Base-by-base conservation (phyloP, 1,284 basidiomycete genomes). In the Irpex rosettiformis region DNA sequence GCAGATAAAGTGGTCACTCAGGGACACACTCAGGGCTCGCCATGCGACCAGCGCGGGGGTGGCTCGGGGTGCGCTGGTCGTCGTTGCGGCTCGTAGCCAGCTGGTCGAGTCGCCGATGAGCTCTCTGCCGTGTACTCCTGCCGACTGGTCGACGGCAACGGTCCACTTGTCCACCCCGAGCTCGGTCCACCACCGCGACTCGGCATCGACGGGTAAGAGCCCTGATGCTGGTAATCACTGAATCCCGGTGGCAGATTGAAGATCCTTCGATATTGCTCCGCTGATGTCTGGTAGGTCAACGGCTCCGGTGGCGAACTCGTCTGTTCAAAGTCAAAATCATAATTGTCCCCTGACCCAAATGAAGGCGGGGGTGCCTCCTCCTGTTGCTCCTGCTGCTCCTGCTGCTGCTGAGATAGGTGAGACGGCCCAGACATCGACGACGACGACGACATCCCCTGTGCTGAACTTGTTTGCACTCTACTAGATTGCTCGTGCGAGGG, bases 1-100 rank as follows among this genome's bases (percentile, higher is more conserved):
- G 54, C 54, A 55, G 54, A 55, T 55, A 55, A 52, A 27, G 58
- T 27, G 55, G n/a, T 45, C 25, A 21, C 21, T 37, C 48, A 8
- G 22, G 22, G 25, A 48, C 33, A 22, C 45, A 28, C 43, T 47
- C 43, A 49, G 47, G 55, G 55, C 55, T 49, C n/a, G 47, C 55
- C 27, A 29, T 47, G 22, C 18, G 43, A 47, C 55, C 28, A 16
- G 11, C 33, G 33, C 33, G 33, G 33, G 33, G 33, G 33, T 11
- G 11, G 33, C 33, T 37, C 33, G 16, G 10, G 33, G 33, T 37
- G 33, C 33, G 33, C 11, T 37, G 33, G 11, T 16, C 16, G 33
- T 37, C 33, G 11, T 37, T 37, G 33, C 16, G 33, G 33, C 33
- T 37, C 11, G 16, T 37, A 16, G 33, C 16, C 10, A 11, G 33